phyloP scores from a whole-genome alignment of 2,329 filamentous ascomycete genomes.

The Endothia cerciana region DNA sequence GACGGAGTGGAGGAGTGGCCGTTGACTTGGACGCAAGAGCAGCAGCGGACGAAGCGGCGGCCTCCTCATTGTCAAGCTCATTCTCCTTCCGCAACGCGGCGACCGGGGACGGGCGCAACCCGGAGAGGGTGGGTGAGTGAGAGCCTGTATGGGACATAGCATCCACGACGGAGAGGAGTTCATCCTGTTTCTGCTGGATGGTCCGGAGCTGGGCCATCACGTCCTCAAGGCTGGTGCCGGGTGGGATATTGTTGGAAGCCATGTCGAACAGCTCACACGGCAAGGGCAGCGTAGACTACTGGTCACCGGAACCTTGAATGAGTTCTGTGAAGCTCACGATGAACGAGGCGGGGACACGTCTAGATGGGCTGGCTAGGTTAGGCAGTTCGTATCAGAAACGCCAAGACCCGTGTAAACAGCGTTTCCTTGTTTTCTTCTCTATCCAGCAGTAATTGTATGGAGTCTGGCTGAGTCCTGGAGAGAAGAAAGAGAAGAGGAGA shows the following conservation, averaged over 20 bases:
- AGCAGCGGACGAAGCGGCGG: constrained; percentile 28
- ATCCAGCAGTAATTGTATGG: background rate
- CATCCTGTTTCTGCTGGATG: constrained; percentile 30
- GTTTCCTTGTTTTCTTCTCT: background rate
- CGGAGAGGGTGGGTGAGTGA: constrained; percentile 5
- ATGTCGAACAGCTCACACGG: constrained; percentile 14
- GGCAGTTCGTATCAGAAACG: background rate
- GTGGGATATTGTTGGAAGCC: constrained; percentile 26
- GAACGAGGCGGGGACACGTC: background rate
- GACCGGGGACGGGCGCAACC: constrained; percentile 20
- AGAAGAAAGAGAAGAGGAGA: constrained; percentile 1
- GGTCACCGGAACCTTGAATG: background rate
- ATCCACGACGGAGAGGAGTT: constrained; percentile 29
- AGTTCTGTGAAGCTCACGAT: constrained; percentile 8
- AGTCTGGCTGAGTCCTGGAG: background rate
- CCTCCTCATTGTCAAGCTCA: constrained; percentile 23
- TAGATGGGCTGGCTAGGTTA: constrained; percentile 2
- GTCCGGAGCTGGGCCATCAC: constrained; percentile 28
- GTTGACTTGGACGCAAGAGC: constrained; percentile 32
- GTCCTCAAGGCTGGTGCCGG: constrained; percentile 26
- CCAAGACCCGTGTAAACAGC: background rate
- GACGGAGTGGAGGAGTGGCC: constrained; percentile 32
- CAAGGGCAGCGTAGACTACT: constrained; percentile 7
- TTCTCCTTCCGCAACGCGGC: constrained; percentile 19
- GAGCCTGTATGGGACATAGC: constrained; percentile 17